Percentiles rank a stretch among this genome's conserved stretches.
These are phyloP conservation scores for Hanseniaspora lindneri DNA, from an alignment of 805 yeast genomes.

Conservation along the genomic window DNA sequence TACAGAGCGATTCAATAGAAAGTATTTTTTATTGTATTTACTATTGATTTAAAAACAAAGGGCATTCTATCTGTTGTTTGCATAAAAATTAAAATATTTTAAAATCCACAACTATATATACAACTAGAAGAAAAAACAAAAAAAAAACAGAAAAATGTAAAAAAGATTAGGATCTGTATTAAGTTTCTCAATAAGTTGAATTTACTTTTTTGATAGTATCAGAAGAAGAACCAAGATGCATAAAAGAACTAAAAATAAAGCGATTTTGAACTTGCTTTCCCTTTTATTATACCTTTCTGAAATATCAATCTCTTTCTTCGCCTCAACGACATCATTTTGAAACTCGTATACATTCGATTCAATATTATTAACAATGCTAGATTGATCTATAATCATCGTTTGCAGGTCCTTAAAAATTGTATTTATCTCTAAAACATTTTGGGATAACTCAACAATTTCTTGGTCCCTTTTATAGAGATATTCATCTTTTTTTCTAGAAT, in stretches of 20 bases:
- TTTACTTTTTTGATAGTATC: constrained; percentile 46
- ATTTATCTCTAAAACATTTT: constrained; percentile 86
- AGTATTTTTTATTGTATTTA: too few species aligned
- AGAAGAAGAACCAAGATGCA: constrained; percentile 63
- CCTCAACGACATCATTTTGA: constrained; percentile 59
- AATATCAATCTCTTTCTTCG: constrained; percentile 62
- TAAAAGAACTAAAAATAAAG: constrained; percentile 56
- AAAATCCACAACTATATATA: neutral
- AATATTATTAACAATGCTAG: constrained; percentile 82
- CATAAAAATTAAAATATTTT: too few species aligned
- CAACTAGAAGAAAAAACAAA: neutral
- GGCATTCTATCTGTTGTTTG: too few species aligned
- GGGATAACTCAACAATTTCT: constrained; percentile 82
- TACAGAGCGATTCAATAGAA: too few species aligned
- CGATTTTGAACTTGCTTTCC: constrained; percentile 82
- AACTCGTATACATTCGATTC: constrained; percentile 82
- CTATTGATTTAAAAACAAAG: too few species aligned
- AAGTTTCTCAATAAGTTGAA: neutral
- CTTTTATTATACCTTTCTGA: constrained; percentile 77
- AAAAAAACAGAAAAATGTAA: too few species aligned
- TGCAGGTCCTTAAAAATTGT: constrained; percentile 91
- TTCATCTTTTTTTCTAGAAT: constrained; percentile 19
- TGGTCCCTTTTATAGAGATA: constrained; percentile 54
- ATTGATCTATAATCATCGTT: constrained; percentile 84
- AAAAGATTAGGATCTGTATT: too few species aligned